phyloP scores from a whole-genome alignment of 2,329 filamentous ascomycete genomes.

The Phyllachora maydis region DNA sequence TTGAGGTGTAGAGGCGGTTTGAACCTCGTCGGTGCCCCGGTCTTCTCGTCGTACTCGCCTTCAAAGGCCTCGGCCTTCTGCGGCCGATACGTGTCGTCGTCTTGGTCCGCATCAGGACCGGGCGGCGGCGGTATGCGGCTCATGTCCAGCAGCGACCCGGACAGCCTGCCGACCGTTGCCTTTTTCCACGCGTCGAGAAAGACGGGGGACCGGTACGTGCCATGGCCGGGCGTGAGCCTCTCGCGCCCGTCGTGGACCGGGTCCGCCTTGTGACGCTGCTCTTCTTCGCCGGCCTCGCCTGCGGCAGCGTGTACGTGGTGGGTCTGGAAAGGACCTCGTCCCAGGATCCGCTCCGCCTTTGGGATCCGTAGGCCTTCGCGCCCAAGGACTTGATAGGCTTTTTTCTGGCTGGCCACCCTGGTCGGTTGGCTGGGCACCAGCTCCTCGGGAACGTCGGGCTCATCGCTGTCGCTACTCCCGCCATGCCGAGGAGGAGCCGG shows the following conservation, averaged over 20 bases:
- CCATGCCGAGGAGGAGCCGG: too few relatives aligned
- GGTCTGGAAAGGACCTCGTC: too few relatives aligned
- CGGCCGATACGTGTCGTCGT: conserved; percentile 25
- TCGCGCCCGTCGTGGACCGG: conserved; percentile 19
- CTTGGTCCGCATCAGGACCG: conserved; percentile 22
- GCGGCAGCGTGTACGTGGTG: too few relatives aligned
- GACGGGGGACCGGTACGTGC: conserved; percentile 34
- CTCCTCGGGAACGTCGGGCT: too few relatives aligned
- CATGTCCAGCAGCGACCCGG: conserved; percentile 38
- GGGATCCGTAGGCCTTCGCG: too few relatives aligned
- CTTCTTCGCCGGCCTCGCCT: too few relatives aligned
- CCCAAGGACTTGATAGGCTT: too few relatives aligned
- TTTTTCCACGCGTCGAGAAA: conserved; percentile 58
- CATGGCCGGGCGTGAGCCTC: conserved; percentile 24
- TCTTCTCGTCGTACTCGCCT: conserved; percentile 44
- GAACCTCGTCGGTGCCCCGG: conserved; percentile 44
- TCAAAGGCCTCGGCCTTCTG: conserved; percentile 43
- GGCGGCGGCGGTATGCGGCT: conserved; percentile 14
- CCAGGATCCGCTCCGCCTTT: too few relatives aligned
- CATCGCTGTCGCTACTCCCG: too few relatives aligned
- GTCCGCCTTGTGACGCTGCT: conserved; percentile 17
- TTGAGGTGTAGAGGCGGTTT: conserved; percentile 69
- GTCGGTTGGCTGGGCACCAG: too few relatives aligned
- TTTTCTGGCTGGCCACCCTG: too few relatives aligned
- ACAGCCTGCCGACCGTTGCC: conserved; percentile 39